Base-by-base conservation (phyloP, 768 basidiomycete genomes). In the Phaeotremella skinneri region DNA sequence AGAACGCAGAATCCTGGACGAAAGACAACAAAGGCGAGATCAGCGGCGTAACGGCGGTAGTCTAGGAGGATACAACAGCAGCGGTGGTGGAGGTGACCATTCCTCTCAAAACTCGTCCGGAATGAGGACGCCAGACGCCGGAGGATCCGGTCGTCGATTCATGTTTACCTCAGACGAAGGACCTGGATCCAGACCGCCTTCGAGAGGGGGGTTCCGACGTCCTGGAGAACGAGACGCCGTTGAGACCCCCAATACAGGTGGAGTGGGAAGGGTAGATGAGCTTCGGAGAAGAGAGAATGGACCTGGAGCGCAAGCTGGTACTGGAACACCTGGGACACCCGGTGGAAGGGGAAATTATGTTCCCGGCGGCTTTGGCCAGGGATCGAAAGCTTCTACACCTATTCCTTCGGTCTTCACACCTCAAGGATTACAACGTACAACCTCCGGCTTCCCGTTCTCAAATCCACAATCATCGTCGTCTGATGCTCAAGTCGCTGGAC, bases 391-490 rank as follows among this genome's bases (percentile, higher is more conserved):
- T 2, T 68, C 72, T 42, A 96, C 93, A 0, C 91, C 94, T 2
- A 86, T 98, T 52, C 94, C 93, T 0, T 86, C 87, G 1, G 92
- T 92, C 4, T 86, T 97, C 83, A 88, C 90, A 0, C 92, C 92
- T 1, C 81, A 83, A 31, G 20, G 53, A 6, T 59, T 70, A 41
- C 61, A 59, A 7, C 57, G 66, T 6, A 37, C 59, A 14, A 52
- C 21, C 13, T 72, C 57, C 39, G 70, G 65, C 16, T 71, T 63
- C 48, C 71, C 64, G 47, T 73, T 70, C 68, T 58, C 39, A 26
- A 54, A 45, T 59, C 58, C 37, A 48, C 58, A 41, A 9, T 7
- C 30, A 1, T 34, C 30, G n/a, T 17, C 39, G 7, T 13, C 52
- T 2, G 23, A 25, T 34, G 43, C 23, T n/a, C 31, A 23, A 0